Percentiles rank a stretch among this genome's conserved stretches.
These are phyloP conservation scores for Podaxis sp. DNA, from an alignment of 768 basidiomycete genomes.

Conservation along the genomic window DNA sequence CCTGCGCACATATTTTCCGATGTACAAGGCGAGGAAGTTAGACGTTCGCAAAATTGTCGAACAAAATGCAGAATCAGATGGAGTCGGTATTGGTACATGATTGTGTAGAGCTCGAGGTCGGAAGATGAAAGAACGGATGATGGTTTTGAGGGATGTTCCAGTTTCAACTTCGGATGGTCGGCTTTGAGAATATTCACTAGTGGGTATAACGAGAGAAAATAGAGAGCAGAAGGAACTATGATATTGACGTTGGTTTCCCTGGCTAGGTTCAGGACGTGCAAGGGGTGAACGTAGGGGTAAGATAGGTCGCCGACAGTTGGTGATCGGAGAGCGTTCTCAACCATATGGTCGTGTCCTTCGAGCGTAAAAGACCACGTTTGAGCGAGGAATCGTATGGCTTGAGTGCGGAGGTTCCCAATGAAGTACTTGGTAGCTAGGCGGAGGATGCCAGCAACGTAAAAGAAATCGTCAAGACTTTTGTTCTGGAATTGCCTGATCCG, in stretches of 20 bases:
- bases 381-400: slow-evolving; percentile 48
- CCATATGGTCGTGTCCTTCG: slow-evolving; percentile 56
- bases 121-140: slow-evolving; percentile 39
- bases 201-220: slow-evolving; percentile 59
- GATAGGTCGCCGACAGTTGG: slow-evolving; percentile 42
- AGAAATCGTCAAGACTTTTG: slow-evolving; percentile 49
- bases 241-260: slow-evolving; percentile 47
- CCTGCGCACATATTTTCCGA: slow-evolving; percentile 1
- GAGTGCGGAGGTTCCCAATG: slow-evolving; percentile 48
- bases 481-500: slow-evolving; percentile 36
- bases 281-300: slow-evolving; percentile 60
- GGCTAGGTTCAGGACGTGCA: slow-evolving; percentile 58
- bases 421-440: slow-evolving; percentile 63
- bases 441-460: slow-evolving; percentile 54
- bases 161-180: slow-evolving; percentile 53
- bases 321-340: slow-evolving; percentile 44
- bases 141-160: slow-evolving; percentile 50
- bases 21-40: background rate
- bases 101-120: slow-evolving; percentile 50
- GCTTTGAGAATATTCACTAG: slow-evolving; percentile 46
- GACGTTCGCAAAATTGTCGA: slow-evolving; percentile 34
- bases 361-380: slow-evolving; percentile 56
- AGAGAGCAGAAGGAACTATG: slow-evolving; percentile 50
- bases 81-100: slow-evolving; percentile 58
- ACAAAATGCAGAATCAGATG: slow-evolving; percentile 49